phyloP scores from a whole-genome alignment of 441 rosid species.

The Brassica balearica region DNA sequence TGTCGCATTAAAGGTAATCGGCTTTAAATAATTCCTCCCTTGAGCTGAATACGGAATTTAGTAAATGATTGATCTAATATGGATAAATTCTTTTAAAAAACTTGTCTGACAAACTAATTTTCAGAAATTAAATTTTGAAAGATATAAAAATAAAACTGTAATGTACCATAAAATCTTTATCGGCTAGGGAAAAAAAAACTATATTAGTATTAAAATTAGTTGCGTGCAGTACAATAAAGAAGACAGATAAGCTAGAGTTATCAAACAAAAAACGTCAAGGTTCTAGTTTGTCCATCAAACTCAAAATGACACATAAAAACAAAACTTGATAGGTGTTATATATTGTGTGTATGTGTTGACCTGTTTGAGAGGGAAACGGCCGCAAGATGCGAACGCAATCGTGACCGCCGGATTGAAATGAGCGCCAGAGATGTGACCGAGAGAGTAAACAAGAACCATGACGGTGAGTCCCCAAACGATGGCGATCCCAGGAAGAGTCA shows the following conservation, averaged over 20 bases:
- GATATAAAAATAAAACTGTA: background rate
- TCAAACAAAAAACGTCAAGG: slow-evolving; percentile 8
- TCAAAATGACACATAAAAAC: slow-evolving; percentile 18
- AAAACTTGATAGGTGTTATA: slow-evolving; percentile 4
- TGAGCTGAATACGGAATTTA: slow-evolving; percentile 1
- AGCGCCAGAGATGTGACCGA: slow-evolving; percentile 98
- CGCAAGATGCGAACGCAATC: slow-evolving; percentile 82
- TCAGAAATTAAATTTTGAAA: background rate
- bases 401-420: slow-evolving; percentile 98
- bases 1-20: background rate
- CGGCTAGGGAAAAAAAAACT: background rate
- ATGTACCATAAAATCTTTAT: background rate
- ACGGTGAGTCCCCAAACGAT: slow-evolving; percentile 90
- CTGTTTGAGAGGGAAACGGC: slow-evolving; percentile 85
- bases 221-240: slow-evolving; percentile 35
- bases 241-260: slow-evolving; percentile 23
- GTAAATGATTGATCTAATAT: background rate
- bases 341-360: slow-evolving; percentile 34
- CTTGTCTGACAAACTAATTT: background rate
- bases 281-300: slow-evolving; percentile 39
- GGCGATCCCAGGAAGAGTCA: slow-evolving; percentile 79
- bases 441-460: slow-evolving; percentile 83
- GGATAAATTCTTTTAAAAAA: background rate
- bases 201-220: background rate
- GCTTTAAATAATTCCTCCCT: background rate